phyloP scores from a whole-genome alignment of 2,329 filamentous ascomycete genomes.

The Xylariaceae sp. region DNA sequence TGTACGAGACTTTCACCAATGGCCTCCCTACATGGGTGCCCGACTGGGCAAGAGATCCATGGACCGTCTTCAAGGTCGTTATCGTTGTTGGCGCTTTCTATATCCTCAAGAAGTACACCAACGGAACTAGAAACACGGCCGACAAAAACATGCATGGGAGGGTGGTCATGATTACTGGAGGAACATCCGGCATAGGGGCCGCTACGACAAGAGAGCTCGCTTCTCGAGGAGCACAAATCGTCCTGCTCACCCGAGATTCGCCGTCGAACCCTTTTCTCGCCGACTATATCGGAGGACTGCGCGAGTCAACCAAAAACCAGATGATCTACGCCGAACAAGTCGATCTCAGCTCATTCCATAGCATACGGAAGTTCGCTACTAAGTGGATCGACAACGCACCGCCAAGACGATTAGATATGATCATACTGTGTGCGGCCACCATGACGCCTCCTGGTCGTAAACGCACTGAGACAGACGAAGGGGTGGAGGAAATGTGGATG shows the following conservation, averaged over 20 bases:
- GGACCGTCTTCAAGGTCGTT: conserved; percentile 36
- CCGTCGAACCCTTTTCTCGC: conserved; percentile 82
- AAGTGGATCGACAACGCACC: conserved; percentile 97
- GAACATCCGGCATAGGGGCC: conserved; percentile 88
- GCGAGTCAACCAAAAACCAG: conserved; percentile 70
- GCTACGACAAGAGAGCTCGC: conserved; percentile 72
- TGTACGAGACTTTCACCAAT: conserved; percentile 41
- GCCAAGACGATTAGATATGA: conserved; percentile 81
- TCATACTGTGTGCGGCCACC: conserved; percentile 81
- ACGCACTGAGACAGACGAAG: conserved; percentile 64
- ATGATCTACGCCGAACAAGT: conserved; percentile 95
- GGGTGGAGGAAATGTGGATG: conserved; percentile 86
- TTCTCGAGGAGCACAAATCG: conserved; percentile 77
- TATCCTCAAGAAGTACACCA: conserved; percentile 68
- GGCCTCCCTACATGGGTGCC: conserved; percentile 48
- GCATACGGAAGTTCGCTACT: conserved; percentile 87
- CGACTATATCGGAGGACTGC: conserved; percentile 88
- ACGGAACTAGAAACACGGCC: conserved; percentile 67
- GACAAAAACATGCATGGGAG: conserved; percentile 90
- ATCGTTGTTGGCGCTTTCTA: conserved; percentile 35
- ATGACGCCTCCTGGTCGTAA: conserved; percentile 64
- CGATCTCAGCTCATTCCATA: conserved; percentile 82
- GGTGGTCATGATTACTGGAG: conserved; percentile 89
- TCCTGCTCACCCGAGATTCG: conserved; percentile 80
- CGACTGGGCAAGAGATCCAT: conserved; percentile 33